A percentile compares a stretch with the other conserved stretches of the same genome.
Evolutionary conservation across 371 early-diverging fungal species (phyloP).

Genomic region (Mucor indicus): DNA sequence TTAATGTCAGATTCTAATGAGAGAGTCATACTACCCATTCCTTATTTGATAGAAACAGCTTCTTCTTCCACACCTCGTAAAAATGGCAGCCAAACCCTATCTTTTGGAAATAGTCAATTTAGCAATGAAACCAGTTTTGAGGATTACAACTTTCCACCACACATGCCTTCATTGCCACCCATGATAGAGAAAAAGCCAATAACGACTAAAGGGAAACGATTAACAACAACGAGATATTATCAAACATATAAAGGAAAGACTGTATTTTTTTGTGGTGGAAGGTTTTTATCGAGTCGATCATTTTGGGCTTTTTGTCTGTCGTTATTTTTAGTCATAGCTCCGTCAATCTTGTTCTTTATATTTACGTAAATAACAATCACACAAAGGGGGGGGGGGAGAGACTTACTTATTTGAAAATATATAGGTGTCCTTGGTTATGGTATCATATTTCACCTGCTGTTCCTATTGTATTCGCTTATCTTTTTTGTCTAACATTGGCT

Average conservation of each 20-base stretch:
- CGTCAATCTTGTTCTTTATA: slow-evolving; percentile 66
- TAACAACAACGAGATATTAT: slow-evolving; percentile 21
- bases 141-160: not conserved
- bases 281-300: slow-evolving; percentile 68
- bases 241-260: slow-evolving; percentile 45
- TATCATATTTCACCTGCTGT: slow-evolving; percentile 56
- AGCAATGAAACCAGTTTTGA: not conserved
- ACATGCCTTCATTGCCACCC: not conserved
- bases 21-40: not conserved
- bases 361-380: slow-evolving; percentile 58
- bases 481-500: slow-evolving; percentile 62
- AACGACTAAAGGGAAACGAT: slow-evolving; percentile 4
- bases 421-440: slow-evolving; percentile 72
- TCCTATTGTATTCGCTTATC: slow-evolving; percentile 70
- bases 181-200: not conserved
- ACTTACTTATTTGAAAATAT: not conserved
- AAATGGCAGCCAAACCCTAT: not conserved
- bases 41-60: not conserved
- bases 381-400: not conserved
- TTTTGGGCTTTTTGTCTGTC: slow-evolving; percentile 69
- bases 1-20: too few species aligned
- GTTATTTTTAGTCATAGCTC: slow-evolving; percentile 58
- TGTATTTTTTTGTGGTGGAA: slow-evolving; percentile 64
- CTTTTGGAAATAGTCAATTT: not conserved
- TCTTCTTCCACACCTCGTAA: not conserved